Evolutionary conservation across 345 rosid species (phyloP).

Genomic region (Eucalyptus regnans): DNA sequence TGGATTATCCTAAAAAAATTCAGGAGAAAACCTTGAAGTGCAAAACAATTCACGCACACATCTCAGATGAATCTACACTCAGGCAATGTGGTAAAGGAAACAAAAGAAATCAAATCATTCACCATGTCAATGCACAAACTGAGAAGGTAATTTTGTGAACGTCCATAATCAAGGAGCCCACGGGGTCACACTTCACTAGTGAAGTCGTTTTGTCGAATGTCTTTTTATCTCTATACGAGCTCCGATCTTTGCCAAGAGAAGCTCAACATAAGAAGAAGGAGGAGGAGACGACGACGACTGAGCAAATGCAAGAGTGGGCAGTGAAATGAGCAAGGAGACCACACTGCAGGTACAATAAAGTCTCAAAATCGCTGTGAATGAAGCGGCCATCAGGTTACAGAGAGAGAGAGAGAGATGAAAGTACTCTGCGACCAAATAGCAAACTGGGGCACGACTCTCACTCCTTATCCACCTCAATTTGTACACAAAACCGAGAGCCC

Average conservation of each 20-base stretch:
- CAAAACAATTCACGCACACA: neutral
- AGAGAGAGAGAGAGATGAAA: neutral
- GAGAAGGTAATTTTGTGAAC: neutral
- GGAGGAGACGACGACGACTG: constrained; percentile 6
- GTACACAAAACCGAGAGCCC: neutral
- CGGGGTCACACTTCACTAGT: no score
- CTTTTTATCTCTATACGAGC: neutral
- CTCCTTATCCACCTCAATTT: neutral
- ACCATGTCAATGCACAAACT: neutral
- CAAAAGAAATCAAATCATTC: neutral
- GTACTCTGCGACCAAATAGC: neutral
- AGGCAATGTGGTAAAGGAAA: neutral
- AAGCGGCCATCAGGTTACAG: neutral
- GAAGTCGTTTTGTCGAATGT: no score
- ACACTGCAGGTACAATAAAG: constrained; percentile 14
- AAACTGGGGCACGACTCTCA: neutral
- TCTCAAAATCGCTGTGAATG: constrained; percentile 34
- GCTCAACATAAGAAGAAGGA: constrained; percentile 52
- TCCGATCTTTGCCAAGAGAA: constrained; percentile 58
- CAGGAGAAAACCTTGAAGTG: neutral
- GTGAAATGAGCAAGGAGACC: constrained; percentile 9
- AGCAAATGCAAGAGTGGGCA: neutral
- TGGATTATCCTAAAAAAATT: neutral
- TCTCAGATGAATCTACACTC: neutral
- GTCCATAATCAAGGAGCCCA: no score